Percentiles rank a stretch among this genome's conserved stretches.
Conservation (phyloP, 495 filamentous ascomycete genomes). For the Penicillium riverlandense region DNA sequence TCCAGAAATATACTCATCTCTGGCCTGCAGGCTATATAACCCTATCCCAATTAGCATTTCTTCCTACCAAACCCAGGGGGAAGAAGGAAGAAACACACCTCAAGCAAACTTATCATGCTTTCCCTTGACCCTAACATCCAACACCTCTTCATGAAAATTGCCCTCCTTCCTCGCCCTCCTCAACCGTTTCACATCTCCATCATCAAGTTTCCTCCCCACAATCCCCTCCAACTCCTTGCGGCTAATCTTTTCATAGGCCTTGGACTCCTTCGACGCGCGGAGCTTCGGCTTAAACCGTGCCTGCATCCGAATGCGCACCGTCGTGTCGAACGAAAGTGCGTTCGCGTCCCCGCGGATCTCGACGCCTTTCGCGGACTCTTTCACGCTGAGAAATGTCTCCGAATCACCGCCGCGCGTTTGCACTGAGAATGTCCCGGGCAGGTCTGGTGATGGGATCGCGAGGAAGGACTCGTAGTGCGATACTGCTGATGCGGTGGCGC, state of each 20-base stretch:
- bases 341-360: slow-evolving; percentile 73
- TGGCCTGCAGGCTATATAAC: no score
- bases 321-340: slow-evolving; percentile 64
- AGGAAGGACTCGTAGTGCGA: slow-evolving; percentile 74
- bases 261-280: slow-evolving; percentile 69
- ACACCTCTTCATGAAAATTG: slow-evolving; percentile 79
- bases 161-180: slow-evolving; percentile 78
- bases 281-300: slow-evolving; percentile 82
- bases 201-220: slow-evolving; percentile 67
- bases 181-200: slow-evolving; percentile 77
- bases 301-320: slow-evolving; percentile 84
- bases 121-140: slow-evolving; percentile 86
- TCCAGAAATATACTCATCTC: no score
- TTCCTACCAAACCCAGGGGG: neutral
- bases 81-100: neutral
- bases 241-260: slow-evolving; percentile 76
- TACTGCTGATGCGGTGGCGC: slow-evolving; percentile 72
- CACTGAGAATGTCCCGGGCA: slow-evolving; percentile 59
- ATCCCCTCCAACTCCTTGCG: slow-evolving; percentile 79
- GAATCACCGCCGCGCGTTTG: slow-evolving; percentile 49
- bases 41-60: no score
- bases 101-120: slow-evolving; percentile 94
- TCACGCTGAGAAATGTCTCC: slow-evolving; percentile 47
- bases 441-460: slow-evolving; percentile 56
- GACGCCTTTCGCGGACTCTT: slow-evolving; percentile 36